Evolutionary conservation across 306 rosid species (phyloP).

Genomic region (Hylodesmum podocarpum): DNA sequence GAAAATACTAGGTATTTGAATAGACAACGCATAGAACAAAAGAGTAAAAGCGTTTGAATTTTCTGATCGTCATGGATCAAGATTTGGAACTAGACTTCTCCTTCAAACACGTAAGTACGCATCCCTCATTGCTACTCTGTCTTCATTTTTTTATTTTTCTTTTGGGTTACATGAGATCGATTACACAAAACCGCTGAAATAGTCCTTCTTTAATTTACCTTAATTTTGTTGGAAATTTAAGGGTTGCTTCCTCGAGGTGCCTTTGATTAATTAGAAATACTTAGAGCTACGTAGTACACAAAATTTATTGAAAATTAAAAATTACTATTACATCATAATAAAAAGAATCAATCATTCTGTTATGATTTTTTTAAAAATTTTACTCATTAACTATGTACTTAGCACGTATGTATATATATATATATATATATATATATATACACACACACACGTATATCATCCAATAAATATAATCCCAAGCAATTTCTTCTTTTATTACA

Average conservation of each 20-base stretch:
- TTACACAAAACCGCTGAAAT: neutral
- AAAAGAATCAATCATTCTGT: neutral
- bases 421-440: no score
- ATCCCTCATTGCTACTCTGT: neutral
- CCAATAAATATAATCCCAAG: neutral
- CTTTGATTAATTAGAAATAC: neutral
- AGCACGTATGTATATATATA: no score
- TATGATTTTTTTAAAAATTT: neutral
- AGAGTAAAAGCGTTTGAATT: slow-evolving; percentile 33
- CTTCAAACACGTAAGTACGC: slow-evolving; percentile 35
- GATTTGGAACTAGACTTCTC: neutral
- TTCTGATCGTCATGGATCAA: neutral
- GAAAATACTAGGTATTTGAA: slow-evolving; percentile 36
- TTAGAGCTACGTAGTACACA: neutral
- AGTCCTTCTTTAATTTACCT: slow-evolving; percentile 11
- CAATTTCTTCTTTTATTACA: neutral
- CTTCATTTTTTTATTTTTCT: neutral
- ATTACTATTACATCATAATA: neutral
- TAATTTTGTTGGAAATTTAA: slow-evolving; percentile 13
- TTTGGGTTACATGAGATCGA: neutral
- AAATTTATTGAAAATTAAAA: neutral
- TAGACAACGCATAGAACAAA: neutral
- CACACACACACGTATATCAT: no score
- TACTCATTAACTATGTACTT: neutral
- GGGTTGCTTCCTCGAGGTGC: slow-evolving; percentile 12